Conservation (phyloP, 768 basidiomycete genomes). For the Suillus placidus region DNA sequence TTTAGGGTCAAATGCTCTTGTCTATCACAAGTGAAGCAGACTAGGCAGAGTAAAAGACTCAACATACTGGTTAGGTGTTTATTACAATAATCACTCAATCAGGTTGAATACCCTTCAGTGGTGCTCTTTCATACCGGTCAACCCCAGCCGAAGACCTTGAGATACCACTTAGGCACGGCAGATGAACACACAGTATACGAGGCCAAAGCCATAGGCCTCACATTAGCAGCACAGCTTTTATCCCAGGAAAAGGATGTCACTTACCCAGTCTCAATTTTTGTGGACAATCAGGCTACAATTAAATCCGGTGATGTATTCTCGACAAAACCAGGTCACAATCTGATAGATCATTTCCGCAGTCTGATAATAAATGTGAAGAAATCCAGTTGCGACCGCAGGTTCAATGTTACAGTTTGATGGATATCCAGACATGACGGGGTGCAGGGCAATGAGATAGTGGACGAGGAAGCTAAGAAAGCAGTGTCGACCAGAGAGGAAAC, state of each 20-base stretch:
- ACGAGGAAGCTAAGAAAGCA: slow-evolving; percentile 3
- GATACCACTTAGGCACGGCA: slow-evolving; percentile 15
- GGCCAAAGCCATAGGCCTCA: slow-evolving; percentile 16
- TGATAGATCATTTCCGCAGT: slow-evolving; percentile 9
- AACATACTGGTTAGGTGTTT: too few relatives aligned
- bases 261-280: slow-evolving; percentile 2
- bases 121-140: slow-evolving; percentile 5
- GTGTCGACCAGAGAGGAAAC: background rate
- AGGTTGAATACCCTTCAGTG: too few relatives aligned
- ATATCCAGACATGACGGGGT: slow-evolving; percentile 4
- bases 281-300: slow-evolving; percentile 22
- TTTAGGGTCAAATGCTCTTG: too few relatives aligned
- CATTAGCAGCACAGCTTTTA: slow-evolving; percentile 17
- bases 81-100: too few relatives aligned
- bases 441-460: slow-evolving; percentile 1
- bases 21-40: too few relatives aligned
- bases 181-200: slow-evolving; percentile 23
- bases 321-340: slow-evolving; percentile 4
- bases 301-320: slow-evolving; percentile 9
- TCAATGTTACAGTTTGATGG: background rate
- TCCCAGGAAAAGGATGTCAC: background rate
- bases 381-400: background rate
- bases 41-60: too few relatives aligned
- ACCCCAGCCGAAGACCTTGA: background rate
- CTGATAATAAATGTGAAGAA: background rate